phyloP scores from a whole-genome alignment of 2,329 filamentous ascomycete genomes.

The Polytolypa hystricis region DNA sequence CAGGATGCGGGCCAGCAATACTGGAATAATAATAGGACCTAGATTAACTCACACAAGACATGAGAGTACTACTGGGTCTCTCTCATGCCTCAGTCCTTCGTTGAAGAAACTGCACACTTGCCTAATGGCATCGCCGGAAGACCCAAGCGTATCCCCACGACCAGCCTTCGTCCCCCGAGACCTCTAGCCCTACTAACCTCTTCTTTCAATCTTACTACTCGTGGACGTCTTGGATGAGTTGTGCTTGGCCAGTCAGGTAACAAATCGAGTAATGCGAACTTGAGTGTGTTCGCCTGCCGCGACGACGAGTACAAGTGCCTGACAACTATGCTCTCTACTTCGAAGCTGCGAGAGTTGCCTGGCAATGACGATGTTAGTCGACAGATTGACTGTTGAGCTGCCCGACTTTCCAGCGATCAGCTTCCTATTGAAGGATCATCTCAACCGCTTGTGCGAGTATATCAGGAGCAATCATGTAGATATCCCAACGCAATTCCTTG shows the following conservation, averaged over 20 bases:
- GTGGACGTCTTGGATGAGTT: slow-evolving; percentile 23
- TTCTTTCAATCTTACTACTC: slow-evolving; percentile 17
- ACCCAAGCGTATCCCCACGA: background rate
- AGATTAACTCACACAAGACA: too few species aligned
- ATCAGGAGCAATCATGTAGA: slow-evolving; percentile 10
- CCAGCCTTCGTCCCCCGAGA: slow-evolving; percentile 12
- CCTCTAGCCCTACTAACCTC: slow-evolving; percentile 8
- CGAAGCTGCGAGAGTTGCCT: slow-evolving; percentile 9
- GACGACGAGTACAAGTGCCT: slow-evolving; percentile 36
- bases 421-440: slow-evolving; percentile 11
- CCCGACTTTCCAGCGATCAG: slow-evolving; percentile 6
- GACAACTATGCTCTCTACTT: slow-evolving; percentile 12
- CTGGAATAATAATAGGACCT: too few species aligned
- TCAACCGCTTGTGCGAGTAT: slow-evolving; percentile 11
- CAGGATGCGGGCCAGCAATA: too few species aligned
- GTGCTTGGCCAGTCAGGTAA: slow-evolving; percentile 32
- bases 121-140: background rate
- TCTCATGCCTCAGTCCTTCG: slow-evolving; percentile 17
- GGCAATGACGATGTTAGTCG: slow-evolving; percentile 8
- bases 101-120: slow-evolving; percentile 18
- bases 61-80: slow-evolving; percentile 22
- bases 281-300: slow-evolving; percentile 35
- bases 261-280: slow-evolving; percentile 36
- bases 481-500: too few species aligned
- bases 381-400: slow-evolving; percentile 10